phyloP scores from a whole-genome alignment of 768 basidiomycete species.

The Mycena rebaudengoi region DNA sequence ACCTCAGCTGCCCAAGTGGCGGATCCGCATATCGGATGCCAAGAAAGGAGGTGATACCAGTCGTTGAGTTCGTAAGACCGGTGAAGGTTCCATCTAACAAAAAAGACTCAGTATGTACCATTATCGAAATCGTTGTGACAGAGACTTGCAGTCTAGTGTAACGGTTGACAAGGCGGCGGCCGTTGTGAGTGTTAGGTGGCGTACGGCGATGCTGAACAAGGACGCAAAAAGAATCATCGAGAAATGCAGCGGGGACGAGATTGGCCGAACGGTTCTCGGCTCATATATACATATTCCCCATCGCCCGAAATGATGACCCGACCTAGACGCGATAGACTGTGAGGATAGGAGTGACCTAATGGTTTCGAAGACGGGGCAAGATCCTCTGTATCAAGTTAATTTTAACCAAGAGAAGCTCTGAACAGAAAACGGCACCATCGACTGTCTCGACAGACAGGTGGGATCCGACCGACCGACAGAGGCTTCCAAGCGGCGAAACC shows the following conservation, averaged over 20 bases:
- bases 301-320: neutral
- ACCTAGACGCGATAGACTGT: neutral
- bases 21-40: slow-evolving; percentile 55
- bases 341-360: too few species aligned
- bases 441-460: too few species aligned
- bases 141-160: slow-evolving; percentile 35
- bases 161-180: slow-evolving; percentile 18
- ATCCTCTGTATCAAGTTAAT: too few species aligned
- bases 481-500: too few species aligned
- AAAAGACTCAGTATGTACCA: neutral
- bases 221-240: neutral
- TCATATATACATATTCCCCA: neutral
- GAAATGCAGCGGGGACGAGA: neutral
- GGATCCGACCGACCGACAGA: too few species aligned
- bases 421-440: too few species aligned
- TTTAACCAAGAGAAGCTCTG: too few species aligned
- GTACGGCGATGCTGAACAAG: neutral
- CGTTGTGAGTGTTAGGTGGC: neutral
- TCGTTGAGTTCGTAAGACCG: slow-evolving; percentile 39
- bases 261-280: neutral
- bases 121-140: neutral
- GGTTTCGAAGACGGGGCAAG: too few species aligned
- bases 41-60: slow-evolving; percentile 45
- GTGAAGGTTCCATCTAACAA: slow-evolving; percentile 48
- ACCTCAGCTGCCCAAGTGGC: slow-evolving; percentile 49